phyloP scores from a whole-genome alignment of 1,284 basidiomycete species.

The Porogramme epimiltina region DNA sequence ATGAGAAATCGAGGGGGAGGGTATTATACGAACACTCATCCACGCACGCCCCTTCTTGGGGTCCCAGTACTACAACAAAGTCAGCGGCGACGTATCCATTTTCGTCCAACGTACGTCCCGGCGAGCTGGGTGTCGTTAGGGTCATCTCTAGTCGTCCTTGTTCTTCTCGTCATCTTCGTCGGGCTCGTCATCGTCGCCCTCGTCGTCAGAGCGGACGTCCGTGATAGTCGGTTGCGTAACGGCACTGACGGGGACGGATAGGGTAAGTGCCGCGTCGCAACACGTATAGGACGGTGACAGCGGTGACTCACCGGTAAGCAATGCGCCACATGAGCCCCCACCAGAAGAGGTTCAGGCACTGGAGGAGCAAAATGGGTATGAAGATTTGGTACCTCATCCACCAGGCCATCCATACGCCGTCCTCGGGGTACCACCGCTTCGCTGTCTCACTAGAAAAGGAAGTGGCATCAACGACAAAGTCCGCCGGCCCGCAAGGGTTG shows the following conservation, averaged over 20 bases:
- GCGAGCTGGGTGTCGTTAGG: conserved; percentile 1
- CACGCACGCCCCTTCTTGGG: too few species aligned
- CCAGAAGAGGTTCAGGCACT: conserved; percentile 90
- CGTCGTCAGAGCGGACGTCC: conserved; percentile 68
- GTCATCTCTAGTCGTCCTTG: conserved; percentile 39
- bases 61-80: too few species aligned
- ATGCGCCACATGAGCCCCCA: conserved; percentile 83
- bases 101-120: too few species aligned
- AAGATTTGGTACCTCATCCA: conserved; percentile 91
- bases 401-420: conserved; percentile 70
- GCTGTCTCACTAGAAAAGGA: conserved; percentile 47
- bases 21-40: too few species aligned
- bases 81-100: too few species aligned
- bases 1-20: too few species aligned
- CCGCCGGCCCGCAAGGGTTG: neutral
- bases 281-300: too few species aligned
- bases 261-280: too few species aligned
- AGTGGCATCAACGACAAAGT: too few species aligned
- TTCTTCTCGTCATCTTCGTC: conserved; percentile 39
- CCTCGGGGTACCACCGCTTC: conserved; percentile 61
- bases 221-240: conserved; percentile 34
- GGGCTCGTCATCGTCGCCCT: conserved; percentile 54
- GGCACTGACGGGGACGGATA: conserved; percentile 14
- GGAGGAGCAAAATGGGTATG: conserved; percentile 71
- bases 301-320: conserved; percentile 50